Evolutionary conservation across 1,284 basidiomycete genomes (phyloP).

Genomic region (Anthracocystis panici-leucophaei): DNA sequence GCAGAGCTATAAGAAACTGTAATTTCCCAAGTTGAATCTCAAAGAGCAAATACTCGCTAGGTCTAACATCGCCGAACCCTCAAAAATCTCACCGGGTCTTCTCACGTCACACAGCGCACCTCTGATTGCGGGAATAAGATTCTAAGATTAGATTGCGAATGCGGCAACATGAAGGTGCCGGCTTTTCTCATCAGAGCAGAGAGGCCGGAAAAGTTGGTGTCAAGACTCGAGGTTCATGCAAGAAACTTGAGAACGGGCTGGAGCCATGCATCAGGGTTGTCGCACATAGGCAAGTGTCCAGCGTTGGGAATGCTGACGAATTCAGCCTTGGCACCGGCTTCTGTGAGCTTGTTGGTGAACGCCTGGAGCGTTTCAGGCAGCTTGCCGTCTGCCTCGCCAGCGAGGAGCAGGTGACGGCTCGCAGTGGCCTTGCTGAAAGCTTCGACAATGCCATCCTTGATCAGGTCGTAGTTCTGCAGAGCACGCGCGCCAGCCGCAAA

Average conservation of each 20-base stretch:
- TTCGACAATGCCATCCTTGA: conserved; percentile 64
- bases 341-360: conserved; percentile 64
- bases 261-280: conserved; percentile 66
- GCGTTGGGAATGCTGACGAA: conserved; percentile 68
- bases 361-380: conserved; percentile 69
- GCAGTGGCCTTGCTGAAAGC: conserved; percentile 40
- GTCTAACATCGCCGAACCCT: not conserved
- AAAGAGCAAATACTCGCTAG: not conserved
- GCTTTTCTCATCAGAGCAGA: not conserved
- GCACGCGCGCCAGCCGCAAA: conserved; percentile 70
- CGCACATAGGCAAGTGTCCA: conserved; percentile 71
- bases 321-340: conserved; percentile 58
- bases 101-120: not conserved
- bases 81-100: not conserved
- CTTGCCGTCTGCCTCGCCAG: conserved; percentile 71
- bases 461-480: conserved; percentile 71
- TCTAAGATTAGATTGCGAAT: not conserved
- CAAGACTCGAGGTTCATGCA: not conserved
- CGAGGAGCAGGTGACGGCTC: conserved; percentile 67
- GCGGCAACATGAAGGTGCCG: too few relatives aligned
- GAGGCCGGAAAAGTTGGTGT: not conserved
- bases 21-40: not conserved
- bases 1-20: not conserved
- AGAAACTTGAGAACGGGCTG: conserved; percentile 44
- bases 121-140: not conserved